Evolutionary conservation across 352 stramenopile genomes (phyloP), one percentile per base, ranked within the genome.

Genomic region (Globisporangium recalcitrans): DNA sequence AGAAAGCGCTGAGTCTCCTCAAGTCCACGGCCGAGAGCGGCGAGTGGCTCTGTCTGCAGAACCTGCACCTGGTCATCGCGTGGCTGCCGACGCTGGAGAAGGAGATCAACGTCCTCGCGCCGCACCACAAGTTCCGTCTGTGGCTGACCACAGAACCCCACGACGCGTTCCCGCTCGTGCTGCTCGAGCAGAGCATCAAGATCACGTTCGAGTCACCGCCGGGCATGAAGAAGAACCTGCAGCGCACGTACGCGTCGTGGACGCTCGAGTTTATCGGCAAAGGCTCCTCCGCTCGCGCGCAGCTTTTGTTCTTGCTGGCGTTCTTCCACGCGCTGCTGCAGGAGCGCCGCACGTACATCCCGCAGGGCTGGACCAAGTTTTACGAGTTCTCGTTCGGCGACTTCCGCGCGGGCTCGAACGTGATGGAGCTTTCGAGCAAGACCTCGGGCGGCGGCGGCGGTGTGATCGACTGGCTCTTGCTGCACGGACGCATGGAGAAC

Each of bases 371-470:
- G 95, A 98, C 92, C 26, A 98, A 98, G 60, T 95, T 97, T 52
- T 98, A 98, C 76, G 95, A 98, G 70, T 98, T 98, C 66, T 97
- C 87, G 14, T 94, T 97, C 47, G 93, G 91, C 1, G 95, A 98
- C 64, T 90, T 97, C 58, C 91, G 91, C n/a, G 93, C 92, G 19
- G 95, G 91, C 6, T 78, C 83, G 0, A 96, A 97, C 58, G 85
- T 98, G 11, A 95, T 98, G 71, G 84, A 96, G 55, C 69, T 87
- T 4, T 71, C 76, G 8, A 84, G 79, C 31, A 75, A 84, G n/a
- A 77, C 69, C 1, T 10, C 38, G 16, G 16, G 38, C 36, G 63
- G 67, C 16, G 60, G 63, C 14, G 52, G 62, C 22, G 59, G 36
- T 0, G 67, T 27, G 5, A 95, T 96, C 26, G 90, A 98, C 73